Evolutionary conservation across 2,329 filamentous ascomycete species (phyloP).

Genomic region (Aspergillus calidoustus): DNA sequence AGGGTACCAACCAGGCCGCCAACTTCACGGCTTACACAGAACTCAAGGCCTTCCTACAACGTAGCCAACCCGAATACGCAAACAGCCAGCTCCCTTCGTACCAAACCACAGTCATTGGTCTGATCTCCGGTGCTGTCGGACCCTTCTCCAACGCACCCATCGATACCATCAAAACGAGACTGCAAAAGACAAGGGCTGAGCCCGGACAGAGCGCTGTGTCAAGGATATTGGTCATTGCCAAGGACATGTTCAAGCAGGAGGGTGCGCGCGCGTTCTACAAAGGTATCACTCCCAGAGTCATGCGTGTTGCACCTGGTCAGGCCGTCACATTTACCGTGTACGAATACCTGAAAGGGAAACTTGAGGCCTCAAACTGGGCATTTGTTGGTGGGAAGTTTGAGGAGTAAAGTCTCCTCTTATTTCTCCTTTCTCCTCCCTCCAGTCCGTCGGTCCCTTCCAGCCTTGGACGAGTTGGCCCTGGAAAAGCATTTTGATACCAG

Average conservation of each 20-base stretch:
- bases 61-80: slow-evolving; percentile 71
- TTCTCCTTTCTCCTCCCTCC: background rate
- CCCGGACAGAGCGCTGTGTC: slow-evolving; percentile 79
- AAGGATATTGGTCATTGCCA: slow-evolving; percentile 77
- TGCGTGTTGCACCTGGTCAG: slow-evolving; percentile 96
- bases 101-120: slow-evolving; percentile 88
- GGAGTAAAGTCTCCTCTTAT: slow-evolving; percentile 50
- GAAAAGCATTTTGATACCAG: slow-evolving; percentile 29
- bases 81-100: slow-evolving; percentile 74
- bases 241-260: slow-evolving; percentile 91
- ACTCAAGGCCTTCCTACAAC: slow-evolving; percentile 79
- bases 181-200: slow-evolving; percentile 87
- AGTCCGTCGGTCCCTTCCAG: background rate
- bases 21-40: slow-evolving; percentile 99
- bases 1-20: slow-evolving; percentile 96
- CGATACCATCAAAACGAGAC: slow-evolving; percentile 96
- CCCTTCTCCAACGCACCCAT: slow-evolving; percentile 96
- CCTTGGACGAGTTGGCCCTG: background rate
- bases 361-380: slow-evolving; percentile 68
- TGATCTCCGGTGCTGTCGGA: slow-evolving; percentile 92
- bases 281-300: slow-evolving; percentile 95
- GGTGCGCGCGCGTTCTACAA: slow-evolving; percentile 96
- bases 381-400: slow-evolving; percentile 68
- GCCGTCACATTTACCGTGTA: slow-evolving; percentile 78
- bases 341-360: slow-evolving; percentile 73